phyloP scores from a whole-genome alignment of 2,329 filamentous ascomycete genomes.

The Ilyonectria sp. region DNA sequence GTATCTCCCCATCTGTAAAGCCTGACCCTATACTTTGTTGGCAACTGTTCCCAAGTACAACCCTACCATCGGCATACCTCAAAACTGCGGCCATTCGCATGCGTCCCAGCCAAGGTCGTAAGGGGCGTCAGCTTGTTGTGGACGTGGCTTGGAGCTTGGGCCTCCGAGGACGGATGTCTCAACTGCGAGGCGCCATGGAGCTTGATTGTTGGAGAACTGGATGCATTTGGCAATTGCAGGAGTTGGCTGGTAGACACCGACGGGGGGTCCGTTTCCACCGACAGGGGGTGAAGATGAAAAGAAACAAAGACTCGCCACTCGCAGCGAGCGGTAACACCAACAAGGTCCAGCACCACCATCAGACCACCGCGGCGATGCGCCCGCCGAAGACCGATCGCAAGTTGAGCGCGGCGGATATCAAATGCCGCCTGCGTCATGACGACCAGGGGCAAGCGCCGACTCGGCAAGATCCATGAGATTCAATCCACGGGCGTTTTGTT shows the following conservation, averaged over 20 bases:
- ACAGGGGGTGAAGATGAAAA: neutral
- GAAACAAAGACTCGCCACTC: constrained; percentile 3
- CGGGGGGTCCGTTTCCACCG: neutral
- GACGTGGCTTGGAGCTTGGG: constrained; percentile 30
- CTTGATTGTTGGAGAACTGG: constrained; percentile 10
- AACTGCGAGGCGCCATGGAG: constrained; percentile 22
- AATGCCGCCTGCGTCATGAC: constrained; percentile 9
- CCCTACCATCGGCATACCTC: neutral
- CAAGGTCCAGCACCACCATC: neutral
- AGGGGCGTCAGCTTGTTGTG: constrained; percentile 12
- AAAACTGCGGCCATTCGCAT: neutral
- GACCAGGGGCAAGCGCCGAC: neutral
- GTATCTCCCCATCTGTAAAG: neutral
- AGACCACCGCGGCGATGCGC: constrained; percentile 5
- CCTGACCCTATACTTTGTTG: neutral
- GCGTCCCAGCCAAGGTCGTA: constrained; percentile 6
- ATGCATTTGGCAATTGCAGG: constrained; percentile 8
- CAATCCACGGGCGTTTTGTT: neutral
- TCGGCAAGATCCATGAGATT: constrained; percentile 14
- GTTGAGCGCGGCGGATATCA: neutral
- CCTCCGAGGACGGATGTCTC: constrained; percentile 18
- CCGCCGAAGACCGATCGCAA: constrained; percentile 5
- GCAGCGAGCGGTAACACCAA: neutral
- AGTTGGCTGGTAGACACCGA: constrained; percentile 10
- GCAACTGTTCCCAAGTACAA: neutral